These are phyloP conservation scores for Plasmodium reichenowi DNA, from an alignment of 169 alveolate genomes.

Conservation along the genomic window DNA sequence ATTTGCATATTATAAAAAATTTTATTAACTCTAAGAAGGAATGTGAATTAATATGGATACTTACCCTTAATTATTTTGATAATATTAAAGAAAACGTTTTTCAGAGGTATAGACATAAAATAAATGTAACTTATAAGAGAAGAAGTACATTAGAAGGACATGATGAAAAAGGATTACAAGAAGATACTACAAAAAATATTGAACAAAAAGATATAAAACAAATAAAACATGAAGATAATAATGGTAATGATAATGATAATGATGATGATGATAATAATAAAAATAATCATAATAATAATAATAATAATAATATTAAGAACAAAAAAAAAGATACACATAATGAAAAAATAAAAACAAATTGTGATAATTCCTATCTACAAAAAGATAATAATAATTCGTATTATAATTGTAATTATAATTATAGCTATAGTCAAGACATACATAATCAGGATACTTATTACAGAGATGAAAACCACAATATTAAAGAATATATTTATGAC, in stretches of 20 bases:
- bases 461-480: slow-evolving; percentile 14
- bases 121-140: slow-evolving; percentile 25
- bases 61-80: slow-evolving; percentile 53
- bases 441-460: not conserved
- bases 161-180: not conserved
- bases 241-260: not conserved
- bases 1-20: slow-evolving; percentile 45
- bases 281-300: not conserved
- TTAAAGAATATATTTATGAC: slow-evolving; percentile 53
- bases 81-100: slow-evolving; percentile 27
- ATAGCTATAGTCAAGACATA: not conserved
- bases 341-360: not conserved
- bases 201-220: not conserved
- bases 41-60: slow-evolving; percentile 67
- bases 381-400: not conserved
- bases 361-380: not conserved
- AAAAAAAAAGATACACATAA: not conserved
- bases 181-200: not conserved
- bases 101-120: slow-evolving; percentile 48
- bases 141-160: not conserved
- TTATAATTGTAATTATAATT: too few relatives aligned
- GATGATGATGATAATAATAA: not conserved
- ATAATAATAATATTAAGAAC: not conserved
- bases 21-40: slow-evolving; percentile 64
- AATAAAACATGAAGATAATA: not conserved